phyloP scores from a whole-genome alignment of 208 protist genomes.

The Crithidia brevicula region DNA sequence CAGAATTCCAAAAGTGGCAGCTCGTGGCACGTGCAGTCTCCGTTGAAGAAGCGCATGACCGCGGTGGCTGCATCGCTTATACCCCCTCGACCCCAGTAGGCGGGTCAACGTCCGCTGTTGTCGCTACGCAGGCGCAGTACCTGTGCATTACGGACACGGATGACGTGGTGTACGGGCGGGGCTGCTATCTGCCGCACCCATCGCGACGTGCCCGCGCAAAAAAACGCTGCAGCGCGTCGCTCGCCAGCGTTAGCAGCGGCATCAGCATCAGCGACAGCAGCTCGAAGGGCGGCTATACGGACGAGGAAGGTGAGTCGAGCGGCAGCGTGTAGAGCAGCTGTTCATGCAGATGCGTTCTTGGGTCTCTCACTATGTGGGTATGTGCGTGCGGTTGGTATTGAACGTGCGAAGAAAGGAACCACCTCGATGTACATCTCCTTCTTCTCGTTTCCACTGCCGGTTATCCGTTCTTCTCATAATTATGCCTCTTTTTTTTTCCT shows the following conservation, averaged over 20 bases:
- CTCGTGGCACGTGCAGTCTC: constrained; percentile 1
- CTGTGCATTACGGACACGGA: constrained; percentile 2
- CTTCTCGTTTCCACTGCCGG: neutral
- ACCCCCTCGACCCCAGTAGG: neutral
- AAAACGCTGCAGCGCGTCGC: neutral
- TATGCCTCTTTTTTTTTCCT: neutral
- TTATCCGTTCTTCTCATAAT: neutral
- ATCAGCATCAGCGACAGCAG: neutral
- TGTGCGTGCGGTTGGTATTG: too few species aligned
- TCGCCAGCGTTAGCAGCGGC: neutral
- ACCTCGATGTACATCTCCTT: too few species aligned
- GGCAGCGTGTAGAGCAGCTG: too few species aligned
- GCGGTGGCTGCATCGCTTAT: neutral
- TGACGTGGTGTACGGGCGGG: constrained; percentile 1
- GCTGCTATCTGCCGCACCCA: neutral
- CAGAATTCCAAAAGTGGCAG: neutral
- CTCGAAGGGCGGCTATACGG: neutral
- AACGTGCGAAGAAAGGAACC: too few species aligned
- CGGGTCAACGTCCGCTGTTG: neutral
- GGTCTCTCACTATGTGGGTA: too few species aligned
- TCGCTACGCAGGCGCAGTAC: neutral
- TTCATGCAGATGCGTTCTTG: too few species aligned
- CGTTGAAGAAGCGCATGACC: neutral
- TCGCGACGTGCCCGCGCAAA: neutral
- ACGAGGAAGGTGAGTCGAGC: neutral